These are phyloP conservation scores for Termitomyces sp. DNA, from an alignment of 768 basidiomycete genomes.

Conservation along the genomic window DNA sequence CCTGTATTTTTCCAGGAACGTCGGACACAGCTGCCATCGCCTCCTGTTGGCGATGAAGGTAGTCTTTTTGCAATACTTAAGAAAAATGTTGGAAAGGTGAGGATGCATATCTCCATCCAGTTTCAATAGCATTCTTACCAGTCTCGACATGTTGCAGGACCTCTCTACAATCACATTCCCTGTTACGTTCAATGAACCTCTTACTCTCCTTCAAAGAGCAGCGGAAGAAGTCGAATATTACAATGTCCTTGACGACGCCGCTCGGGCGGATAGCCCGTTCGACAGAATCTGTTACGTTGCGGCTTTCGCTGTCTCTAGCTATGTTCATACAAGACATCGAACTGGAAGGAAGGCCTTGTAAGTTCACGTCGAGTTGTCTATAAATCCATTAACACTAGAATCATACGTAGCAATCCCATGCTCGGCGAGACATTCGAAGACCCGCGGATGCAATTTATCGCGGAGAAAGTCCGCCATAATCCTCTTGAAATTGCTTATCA, in stretches of 20 bases:
- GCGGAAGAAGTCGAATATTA: slow-evolving; percentile 86
- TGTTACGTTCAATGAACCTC: slow-evolving; percentile 88
- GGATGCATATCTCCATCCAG: slow-evolving; percentile 2
- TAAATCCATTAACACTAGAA: slow-evolving; percentile 3
- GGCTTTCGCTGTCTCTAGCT: slow-evolving; percentile 82
- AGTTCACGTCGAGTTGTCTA: slow-evolving; percentile 26
- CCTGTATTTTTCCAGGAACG: slow-evolving; percentile 27
- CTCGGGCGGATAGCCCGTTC: slow-evolving; percentile 49
- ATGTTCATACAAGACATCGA: slow-evolving; percentile 77
- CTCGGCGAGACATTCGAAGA: slow-evolving; percentile 89
- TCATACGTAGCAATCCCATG: slow-evolving; percentile 68
- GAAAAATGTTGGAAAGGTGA: slow-evolving; percentile 86
- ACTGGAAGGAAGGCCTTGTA: slow-evolving; percentile 87
- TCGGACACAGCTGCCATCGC: slow-evolving; percentile 58
- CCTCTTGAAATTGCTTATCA: slow-evolving; percentile 85
- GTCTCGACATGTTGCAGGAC: slow-evolving; percentile 45
- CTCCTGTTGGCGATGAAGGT: slow-evolving; percentile 68
- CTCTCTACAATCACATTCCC: slow-evolving; percentile 79
- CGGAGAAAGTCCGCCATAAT: slow-evolving; percentile 86
- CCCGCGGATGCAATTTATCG: slow-evolving; percentile 72
- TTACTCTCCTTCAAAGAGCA: slow-evolving; percentile 75
- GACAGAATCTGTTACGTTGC: slow-evolving; percentile 74
- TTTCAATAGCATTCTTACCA: neutral
- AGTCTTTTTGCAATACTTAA: slow-evolving; percentile 80
- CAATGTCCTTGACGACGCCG: slow-evolving; percentile 65